Conservation (phyloP, 2,329 filamentous ascomycete genomes). For the Pseudocercospora crystallina region DNA sequence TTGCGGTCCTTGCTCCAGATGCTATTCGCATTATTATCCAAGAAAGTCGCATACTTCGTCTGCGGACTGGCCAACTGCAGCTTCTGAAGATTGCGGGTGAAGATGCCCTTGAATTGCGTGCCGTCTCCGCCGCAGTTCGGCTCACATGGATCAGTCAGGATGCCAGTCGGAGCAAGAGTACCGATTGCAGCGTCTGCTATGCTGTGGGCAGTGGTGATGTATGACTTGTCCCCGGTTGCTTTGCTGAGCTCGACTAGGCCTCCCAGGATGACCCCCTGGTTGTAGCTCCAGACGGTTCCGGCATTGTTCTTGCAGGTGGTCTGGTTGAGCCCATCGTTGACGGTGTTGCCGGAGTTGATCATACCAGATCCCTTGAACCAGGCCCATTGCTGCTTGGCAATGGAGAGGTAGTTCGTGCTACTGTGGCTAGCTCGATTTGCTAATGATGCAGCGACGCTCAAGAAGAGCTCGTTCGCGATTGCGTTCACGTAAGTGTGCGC, state of each 20-base stretch:
- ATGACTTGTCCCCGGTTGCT: slow-evolving; percentile 35
- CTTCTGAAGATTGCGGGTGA: slow-evolving; percentile 63
- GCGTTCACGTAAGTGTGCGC: slow-evolving; percentile 50
- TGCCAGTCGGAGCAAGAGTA: slow-evolving; percentile 37
- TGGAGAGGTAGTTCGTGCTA: slow-evolving; percentile 42
- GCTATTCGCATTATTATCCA: slow-evolving; percentile 62
- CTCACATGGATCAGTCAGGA: slow-evolving; percentile 43
- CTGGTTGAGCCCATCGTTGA: slow-evolving; percentile 55
- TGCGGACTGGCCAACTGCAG: slow-evolving; percentile 55
- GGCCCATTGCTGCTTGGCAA: slow-evolving; percentile 49
- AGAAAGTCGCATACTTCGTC: slow-evolving; percentile 52
- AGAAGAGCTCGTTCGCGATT: slow-evolving; percentile 59
- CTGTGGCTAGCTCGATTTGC: slow-evolving; percentile 49
- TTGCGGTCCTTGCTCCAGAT: slow-evolving; percentile 64
- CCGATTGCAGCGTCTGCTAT: slow-evolving; percentile 45
- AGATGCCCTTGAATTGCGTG: slow-evolving; percentile 70
- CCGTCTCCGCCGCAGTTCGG: slow-evolving; percentile 44
- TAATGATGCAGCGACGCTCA: slow-evolving; percentile 56
- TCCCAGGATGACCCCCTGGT: slow-evolving; percentile 62
- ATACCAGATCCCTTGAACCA: slow-evolving; percentile 55
- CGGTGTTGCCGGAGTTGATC: slow-evolving; percentile 50
- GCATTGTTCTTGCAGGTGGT: slow-evolving; percentile 55
- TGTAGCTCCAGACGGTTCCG: slow-evolving; percentile 48
- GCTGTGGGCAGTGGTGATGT: slow-evolving; percentile 36
- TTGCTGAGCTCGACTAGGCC: slow-evolving; percentile 56